phyloP scores from a whole-genome alignment of 2,329 filamentous ascomycete genomes.

The Pyricularia sp. region DNA sequence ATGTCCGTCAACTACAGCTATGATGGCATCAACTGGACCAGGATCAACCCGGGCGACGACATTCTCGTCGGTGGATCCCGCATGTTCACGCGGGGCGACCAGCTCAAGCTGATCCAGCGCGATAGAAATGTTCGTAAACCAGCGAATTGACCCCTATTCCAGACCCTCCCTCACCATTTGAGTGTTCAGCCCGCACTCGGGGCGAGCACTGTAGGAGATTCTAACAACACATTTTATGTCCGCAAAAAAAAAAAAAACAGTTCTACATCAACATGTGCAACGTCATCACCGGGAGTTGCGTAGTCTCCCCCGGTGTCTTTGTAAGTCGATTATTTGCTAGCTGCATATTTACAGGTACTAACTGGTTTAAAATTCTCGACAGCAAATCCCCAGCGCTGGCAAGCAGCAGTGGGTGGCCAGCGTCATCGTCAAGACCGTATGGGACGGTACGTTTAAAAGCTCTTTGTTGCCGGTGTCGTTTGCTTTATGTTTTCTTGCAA shows the following conservation, averaged over 20 bases:
- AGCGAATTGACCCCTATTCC: too few relatives aligned
- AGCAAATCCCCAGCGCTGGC: background rate
- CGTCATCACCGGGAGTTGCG: background rate
- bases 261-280: background rate
- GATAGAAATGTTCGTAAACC: background rate
- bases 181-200: too few relatives aligned
- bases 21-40: background rate
- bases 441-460: too few relatives aligned
- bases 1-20: background rate
- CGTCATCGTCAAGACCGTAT: background rate
- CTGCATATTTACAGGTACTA: background rate
- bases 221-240: too few relatives aligned
- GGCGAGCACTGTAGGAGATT: too few relatives aligned
- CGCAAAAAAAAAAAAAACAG: too few relatives aligned
- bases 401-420: constrained; percentile 1
- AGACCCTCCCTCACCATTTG: too few relatives aligned
- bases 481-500: too few relatives aligned
- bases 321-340: background rate
- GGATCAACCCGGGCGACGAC: background rate
- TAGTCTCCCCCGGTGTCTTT: background rate
- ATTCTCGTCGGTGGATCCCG: background rate
- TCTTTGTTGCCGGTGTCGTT: too few relatives aligned
- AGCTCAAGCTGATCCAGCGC: background rate
- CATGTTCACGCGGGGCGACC: background rate
- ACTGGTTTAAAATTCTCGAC: too few relatives aligned